Evolutionary conservation across 2,329 filamentous ascomycete genomes (phyloP), one percentile per base, ranked within the genome.

Genomic region (Xylaria sp.): DNA sequence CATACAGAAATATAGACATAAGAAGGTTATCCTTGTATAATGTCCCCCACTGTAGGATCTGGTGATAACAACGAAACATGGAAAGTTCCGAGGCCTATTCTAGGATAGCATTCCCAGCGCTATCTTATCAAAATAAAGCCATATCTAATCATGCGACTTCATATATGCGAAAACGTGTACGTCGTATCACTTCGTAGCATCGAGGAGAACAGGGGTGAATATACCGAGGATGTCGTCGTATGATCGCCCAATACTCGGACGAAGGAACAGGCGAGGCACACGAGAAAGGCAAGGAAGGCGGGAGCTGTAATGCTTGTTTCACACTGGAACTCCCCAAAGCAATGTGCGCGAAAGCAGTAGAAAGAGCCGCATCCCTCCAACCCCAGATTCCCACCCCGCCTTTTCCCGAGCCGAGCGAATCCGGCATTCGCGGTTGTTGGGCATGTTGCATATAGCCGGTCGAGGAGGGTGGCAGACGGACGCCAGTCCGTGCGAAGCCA

Each of bases 311-410:
- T 25, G 15, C 30, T 30, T 28, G n/a, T 23, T 60, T 15, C 45
- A 43, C 41, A 43, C 39, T 4, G 18, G 13, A 23, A 23, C 15
- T 39, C 30, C 15, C 50, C 20, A 34, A 45, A 56, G 13, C 20
- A 61, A 30, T 68, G 30, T 43, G n/a, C n/a, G n/a, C 50, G 57
- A 45, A 25, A 60, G 28, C 23, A 20, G 39, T 13, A 30, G 41
- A 55, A 63, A 68, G 73, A 74, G 74, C 73, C 73, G 73, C 74
- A 75, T 67, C 70, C 70, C 70, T 43, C 58, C 64, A 61, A 65
- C 67, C 71, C 72, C 72, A 70, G 73, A 72, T 72, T 72, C 56
- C 59, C 50, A 69, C 71, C 73, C 74, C 73, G 73, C 72, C 71
- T 68, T 72, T 62, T 55, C 67, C 69, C 71, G 68, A 70, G 70